A percentile compares a stretch with the other conserved stretches of the same genome.
phyloP scores from a whole-genome alignment of 176 grass and related monocot species.

The Aegilops sharonensis region DNA sequence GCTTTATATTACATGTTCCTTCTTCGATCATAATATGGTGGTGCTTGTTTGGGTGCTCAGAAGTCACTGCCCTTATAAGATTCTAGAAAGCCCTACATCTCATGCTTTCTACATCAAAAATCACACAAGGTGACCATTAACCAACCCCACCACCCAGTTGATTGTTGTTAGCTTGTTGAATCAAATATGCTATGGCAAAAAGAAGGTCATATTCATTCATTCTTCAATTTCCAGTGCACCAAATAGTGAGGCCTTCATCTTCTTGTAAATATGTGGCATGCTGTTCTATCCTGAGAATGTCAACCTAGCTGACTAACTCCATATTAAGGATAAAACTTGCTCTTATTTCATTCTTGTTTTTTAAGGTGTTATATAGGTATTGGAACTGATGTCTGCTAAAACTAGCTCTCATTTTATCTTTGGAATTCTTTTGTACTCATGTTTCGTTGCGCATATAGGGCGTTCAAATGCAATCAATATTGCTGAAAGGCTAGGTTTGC shows the following conservation, averaged over 20 bases:
- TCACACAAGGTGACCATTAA: neutral
- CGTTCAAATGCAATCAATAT: constrained; percentile 85
- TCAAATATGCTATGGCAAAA: neutral
- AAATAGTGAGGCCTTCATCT: neutral
- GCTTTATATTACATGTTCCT: neutral
- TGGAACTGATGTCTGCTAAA: neutral
- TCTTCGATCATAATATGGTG: neutral
- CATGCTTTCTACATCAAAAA: neutral
- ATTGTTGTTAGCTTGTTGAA: neutral
- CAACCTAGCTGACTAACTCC: constrained; percentile 26
- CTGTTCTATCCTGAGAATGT: neutral
- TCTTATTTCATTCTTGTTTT: constrained; percentile 26
- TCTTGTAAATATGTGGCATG: neutral
- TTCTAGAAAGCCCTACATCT: neutral
- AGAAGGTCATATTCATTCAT: neutral
- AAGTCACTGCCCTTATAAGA: neutral
- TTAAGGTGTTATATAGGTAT: neutral
- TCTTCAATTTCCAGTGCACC: neutral
- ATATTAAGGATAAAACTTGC: neutral
- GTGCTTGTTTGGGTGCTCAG: constrained; percentile 16
- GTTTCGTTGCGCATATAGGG: constrained; percentile 37
- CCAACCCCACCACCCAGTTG: neutral
- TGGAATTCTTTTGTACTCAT: constrained; percentile 19
- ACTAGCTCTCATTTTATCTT: constrained; percentile 22
- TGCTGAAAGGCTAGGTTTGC: constrained; percentile 67